Evolutionary conservation across 2,329 filamentous ascomycete species (phyloP).

Genomic region (Colletotrichum caudatum): DNA sequence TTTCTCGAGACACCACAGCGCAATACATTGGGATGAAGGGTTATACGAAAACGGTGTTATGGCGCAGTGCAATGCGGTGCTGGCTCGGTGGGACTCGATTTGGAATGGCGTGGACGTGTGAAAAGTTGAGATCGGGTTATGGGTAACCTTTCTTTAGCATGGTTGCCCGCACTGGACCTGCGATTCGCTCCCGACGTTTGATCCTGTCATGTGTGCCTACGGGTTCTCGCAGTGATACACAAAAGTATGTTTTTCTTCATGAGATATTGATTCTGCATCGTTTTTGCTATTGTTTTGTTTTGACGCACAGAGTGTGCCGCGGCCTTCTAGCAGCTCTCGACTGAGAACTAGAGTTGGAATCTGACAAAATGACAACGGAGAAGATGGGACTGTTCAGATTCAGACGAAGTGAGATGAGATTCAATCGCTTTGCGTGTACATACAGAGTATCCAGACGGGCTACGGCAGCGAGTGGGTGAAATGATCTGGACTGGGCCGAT

Average conservation of each 20-base stretch:
- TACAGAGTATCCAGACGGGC: too few relatives aligned
- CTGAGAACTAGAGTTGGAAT: background rate
- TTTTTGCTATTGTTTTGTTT: background rate
- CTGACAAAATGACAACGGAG: background rate
- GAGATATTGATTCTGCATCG: background rate
- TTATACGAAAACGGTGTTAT: background rate
- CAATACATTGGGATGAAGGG: background rate
- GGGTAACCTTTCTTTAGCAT: background rate
- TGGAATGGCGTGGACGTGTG: background rate
- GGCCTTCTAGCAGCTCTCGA: background rate
- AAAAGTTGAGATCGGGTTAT: background rate
- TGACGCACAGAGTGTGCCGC: background rate
- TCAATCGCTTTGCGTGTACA: background rate
- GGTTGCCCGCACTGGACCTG: background rate
- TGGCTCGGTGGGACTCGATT: background rate
- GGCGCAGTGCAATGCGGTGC: background rate
- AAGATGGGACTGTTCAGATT: background rate
- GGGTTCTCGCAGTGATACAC: background rate
- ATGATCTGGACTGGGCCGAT: background rate
- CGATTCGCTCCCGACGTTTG: background rate
- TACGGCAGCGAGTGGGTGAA: background rate
- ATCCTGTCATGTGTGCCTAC: background rate
- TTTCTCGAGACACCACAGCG: background rate
- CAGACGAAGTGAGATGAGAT: background rate
- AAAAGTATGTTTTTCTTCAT: background rate